Conservation (phyloP, 176 grass and related monocot genomes). For the Eleusine coracana region DNA sequence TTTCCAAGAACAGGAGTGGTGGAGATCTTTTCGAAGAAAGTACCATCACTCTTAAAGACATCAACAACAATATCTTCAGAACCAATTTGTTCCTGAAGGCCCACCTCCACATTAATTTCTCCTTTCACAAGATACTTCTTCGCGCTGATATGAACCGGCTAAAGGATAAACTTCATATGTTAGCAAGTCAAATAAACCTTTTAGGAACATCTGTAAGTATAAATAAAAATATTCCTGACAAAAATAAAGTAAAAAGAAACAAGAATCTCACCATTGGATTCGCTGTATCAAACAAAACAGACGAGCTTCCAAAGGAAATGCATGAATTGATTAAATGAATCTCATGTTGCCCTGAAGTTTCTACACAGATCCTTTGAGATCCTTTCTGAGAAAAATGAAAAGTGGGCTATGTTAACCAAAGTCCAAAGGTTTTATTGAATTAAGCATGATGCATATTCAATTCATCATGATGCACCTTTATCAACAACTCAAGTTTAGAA, state of each 20-base stretch:
- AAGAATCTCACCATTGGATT: slow-evolving; percentile 53
- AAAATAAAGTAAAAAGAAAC: background rate
- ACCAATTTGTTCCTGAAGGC: slow-evolving; percentile 51
- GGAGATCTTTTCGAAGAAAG: slow-evolving; percentile 54
- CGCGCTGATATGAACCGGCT: slow-evolving; percentile 81
- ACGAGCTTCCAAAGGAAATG: slow-evolving; percentile 80
- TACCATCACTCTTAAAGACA: slow-evolving; percentile 61
- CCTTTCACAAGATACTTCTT: slow-evolving; percentile 92
- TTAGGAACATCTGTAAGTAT: slow-evolving; percentile 24
- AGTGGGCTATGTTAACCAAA: slow-evolving; percentile 22
- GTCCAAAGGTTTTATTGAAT: slow-evolving; percentile 20
- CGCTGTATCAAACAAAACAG: slow-evolving; percentile 70
- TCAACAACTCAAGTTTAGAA: slow-evolving; percentile 74
- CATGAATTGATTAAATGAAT: slow-evolving; percentile 86
- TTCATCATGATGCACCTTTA: slow-evolving; percentile 60
- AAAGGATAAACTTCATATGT: slow-evolving; percentile 31
- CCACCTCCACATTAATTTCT: slow-evolving; percentile 71
- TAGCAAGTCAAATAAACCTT: slow-evolving; percentile 4
- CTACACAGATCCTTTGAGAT: slow-evolving; percentile 79
- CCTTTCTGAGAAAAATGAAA: slow-evolving; percentile 69
- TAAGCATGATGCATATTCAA: slow-evolving; percentile 31
- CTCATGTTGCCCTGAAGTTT: slow-evolving; percentile 78
- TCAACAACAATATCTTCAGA: slow-evolving; percentile 76
- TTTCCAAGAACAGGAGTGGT: slow-evolving; percentile 59
- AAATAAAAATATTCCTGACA: background rate